Conservation (phyloP, 805 yeast genomes). For the Cyberlindnera xylosilytica region DNA sequence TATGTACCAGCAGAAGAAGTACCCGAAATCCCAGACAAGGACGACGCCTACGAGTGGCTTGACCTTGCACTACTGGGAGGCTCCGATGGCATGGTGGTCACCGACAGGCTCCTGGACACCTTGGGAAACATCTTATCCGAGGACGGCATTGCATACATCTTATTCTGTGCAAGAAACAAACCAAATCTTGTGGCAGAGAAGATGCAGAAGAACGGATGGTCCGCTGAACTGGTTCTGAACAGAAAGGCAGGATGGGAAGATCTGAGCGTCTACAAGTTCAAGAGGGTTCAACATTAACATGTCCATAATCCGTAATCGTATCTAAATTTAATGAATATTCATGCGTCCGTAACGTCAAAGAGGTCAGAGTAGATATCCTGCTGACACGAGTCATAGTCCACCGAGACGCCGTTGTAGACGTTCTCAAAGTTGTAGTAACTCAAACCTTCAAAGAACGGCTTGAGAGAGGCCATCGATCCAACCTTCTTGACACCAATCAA, state of each 20-base stretch:
- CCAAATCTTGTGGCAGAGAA: conserved; percentile 56
- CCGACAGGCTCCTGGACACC: conserved; percentile 55
- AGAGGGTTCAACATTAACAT: no score
- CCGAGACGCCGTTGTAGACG: conserved; percentile 47
- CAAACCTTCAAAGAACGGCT: conserved; percentile 62
- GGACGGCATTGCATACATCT: conserved; percentile 76
- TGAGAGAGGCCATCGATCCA: conserved; percentile 43
- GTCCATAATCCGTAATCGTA: no score
- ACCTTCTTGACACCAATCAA: conserved; percentile 40
- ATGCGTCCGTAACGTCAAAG: conserved; percentile 25
- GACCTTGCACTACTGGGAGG: conserved; percentile 93
- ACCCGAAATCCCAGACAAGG: conserved; percentile 53
- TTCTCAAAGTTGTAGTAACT: conserved; percentile 65
- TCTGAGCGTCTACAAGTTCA: conserved; percentile 67
- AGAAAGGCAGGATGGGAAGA: conserved; percentile 98
- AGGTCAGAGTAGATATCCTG: conserved; percentile 61
- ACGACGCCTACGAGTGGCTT: conserved; percentile 64
- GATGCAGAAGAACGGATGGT: conserved; percentile 55
- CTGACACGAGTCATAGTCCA: conserved; percentile 46
- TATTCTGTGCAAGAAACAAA: conserved; percentile 88
- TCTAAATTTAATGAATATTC: not conserved
- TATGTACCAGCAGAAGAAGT: conserved; percentile 86
- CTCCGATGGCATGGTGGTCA: conserved; percentile 82
- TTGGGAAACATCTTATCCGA: conserved; percentile 51
- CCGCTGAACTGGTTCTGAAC: conserved; percentile 45